A percentile compares a stretch with the other conserved stretches of the same genome.
These are phyloP conservation scores for Lachnellula hyalina DNA, from an alignment of 2,329 filamentous ascomycete genomes.

Conservation along the genomic window DNA sequence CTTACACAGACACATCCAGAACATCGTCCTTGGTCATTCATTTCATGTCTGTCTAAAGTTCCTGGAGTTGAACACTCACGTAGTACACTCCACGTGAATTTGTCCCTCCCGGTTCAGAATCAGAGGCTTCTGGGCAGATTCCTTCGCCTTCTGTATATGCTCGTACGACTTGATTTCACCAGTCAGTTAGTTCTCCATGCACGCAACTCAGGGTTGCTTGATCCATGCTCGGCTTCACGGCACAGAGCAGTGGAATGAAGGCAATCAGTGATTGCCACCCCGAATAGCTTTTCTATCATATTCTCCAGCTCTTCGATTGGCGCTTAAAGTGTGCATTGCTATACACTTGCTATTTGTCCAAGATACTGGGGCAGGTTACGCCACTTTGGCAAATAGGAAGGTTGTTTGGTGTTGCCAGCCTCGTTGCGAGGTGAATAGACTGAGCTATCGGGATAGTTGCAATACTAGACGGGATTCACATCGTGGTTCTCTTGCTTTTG, in stretches of 20 bases:
- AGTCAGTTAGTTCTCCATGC: constrained; percentile 1
- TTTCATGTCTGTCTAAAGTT: no score
- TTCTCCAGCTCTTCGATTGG: constrained; percentile 7
- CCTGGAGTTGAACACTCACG: no score
- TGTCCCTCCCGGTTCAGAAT: neutral
- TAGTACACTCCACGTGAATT: neutral
- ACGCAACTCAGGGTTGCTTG: constrained; percentile 6
- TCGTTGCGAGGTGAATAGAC: constrained; percentile 27
- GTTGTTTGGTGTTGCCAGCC: constrained; percentile 23
- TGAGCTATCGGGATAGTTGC: constrained; percentile 26
- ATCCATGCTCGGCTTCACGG: constrained; percentile 5
- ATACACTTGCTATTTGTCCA: constrained; percentile 11
- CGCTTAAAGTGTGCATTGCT: neutral
- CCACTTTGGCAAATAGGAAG: constrained; percentile 16
- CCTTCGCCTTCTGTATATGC: neutral
- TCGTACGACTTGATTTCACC: neutral
- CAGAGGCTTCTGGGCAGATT: neutral
- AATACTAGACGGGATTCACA: constrained; percentile 41
- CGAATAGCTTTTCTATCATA: constrained; percentile 8
- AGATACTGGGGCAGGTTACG: constrained; percentile 11
- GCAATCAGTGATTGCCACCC: constrained; percentile 1
- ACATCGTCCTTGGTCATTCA: no score
- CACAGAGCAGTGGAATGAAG: constrained; percentile 3
- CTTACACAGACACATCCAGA: no score
- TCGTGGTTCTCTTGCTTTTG: constrained; percentile 34